Conservation (phyloP, 208 protist species). For the Trypanosoma avium region DNA sequence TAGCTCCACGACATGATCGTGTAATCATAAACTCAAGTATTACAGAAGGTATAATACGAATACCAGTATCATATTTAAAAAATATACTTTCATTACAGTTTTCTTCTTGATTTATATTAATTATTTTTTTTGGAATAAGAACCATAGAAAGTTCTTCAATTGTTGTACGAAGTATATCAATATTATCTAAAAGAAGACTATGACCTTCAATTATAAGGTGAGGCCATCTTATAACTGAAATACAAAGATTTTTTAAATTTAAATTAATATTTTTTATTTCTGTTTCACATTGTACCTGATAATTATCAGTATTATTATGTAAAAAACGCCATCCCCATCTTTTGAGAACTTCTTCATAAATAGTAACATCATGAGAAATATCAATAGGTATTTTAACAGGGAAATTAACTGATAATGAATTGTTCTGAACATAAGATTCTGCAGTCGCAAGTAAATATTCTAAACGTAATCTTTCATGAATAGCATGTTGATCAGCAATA, state of each 20-base stretch:
- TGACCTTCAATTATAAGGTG: conserved; percentile 48
- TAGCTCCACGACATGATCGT: conserved; percentile 73
- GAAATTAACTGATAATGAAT: neutral
- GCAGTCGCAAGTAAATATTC: conserved; percentile 70
- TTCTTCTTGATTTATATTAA: conserved; percentile 14
- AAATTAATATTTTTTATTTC: neutral
- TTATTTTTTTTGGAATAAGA: neutral
- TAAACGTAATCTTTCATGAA: conserved; percentile 74
- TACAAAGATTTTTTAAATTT: neutral
- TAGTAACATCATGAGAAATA: conserved; percentile 35
- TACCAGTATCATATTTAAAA: neutral
- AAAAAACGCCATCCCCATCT: conserved; percentile 75
- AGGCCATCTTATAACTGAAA: conserved; percentile 55
- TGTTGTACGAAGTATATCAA: conserved; percentile 42
- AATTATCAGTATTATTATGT: neutral
- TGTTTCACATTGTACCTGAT: neutral
- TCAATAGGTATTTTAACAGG: conserved; percentile 38
- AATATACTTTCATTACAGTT: neutral
- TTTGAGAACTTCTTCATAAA: conserved; percentile 37
- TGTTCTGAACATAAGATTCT: conserved; percentile 66
- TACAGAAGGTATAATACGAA: conserved; percentile 45
- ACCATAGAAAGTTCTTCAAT: conserved; percentile 51
- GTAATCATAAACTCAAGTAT: conserved; percentile 71
- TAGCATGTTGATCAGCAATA: conserved; percentile 74
- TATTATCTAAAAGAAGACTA: conserved; percentile 26